Percentiles rank a stretch among this genome's conserved stretches.
Conservation (phyloP, 192 early-diverging fungal species). For the Coemansia biformis region DNA sequence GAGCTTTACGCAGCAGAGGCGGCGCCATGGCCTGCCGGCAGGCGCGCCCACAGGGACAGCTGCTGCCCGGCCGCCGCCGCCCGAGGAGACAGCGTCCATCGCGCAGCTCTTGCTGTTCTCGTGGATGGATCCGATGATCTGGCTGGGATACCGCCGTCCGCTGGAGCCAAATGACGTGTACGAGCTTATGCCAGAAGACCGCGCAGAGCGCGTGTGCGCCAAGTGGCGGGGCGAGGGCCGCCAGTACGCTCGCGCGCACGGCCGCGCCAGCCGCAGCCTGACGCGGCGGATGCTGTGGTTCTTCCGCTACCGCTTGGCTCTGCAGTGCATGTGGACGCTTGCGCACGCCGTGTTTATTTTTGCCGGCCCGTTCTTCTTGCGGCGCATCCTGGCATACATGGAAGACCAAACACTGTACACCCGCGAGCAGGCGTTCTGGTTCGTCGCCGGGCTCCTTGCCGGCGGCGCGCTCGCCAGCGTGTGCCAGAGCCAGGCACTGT, state of each 20-base stretch:
- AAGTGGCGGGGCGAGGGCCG: constrained; percentile 25
- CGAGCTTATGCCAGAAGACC: constrained; percentile 44
- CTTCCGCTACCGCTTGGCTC: constrained; percentile 45
- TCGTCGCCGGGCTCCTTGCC: constrained; percentile 58
- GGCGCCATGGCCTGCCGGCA: constrained; percentile 33
- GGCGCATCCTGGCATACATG: constrained; percentile 58
- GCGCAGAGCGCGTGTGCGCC: constrained; percentile 26
- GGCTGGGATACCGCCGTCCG: constrained; percentile 60
- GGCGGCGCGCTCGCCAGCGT: constrained; percentile 42
- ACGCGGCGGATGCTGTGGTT: constrained; percentile 38
- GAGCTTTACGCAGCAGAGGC: constrained; percentile 43
- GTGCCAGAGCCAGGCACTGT: constrained; percentile 61
- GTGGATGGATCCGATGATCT: constrained; percentile 61
- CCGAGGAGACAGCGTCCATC: constrained; percentile 54
- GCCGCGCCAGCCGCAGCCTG: constrained; percentile 31
- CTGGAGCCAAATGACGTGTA: constrained; percentile 63
- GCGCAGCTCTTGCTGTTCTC: constrained; percentile 57
- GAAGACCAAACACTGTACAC: constrained; percentile 51
- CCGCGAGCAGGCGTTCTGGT: constrained; percentile 55
- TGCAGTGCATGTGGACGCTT: constrained; percentile 51
- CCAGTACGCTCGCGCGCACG: constrained; percentile 22
- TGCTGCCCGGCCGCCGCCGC: constrained; percentile 28
- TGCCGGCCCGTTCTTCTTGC: constrained; percentile 55
- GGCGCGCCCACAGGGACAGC: constrained; percentile 14
- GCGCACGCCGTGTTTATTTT: constrained; percentile 48